Conservation (phyloP, 495 filamentous ascomycete species). For the Pseudoneurospora amorphoporcata region DNA sequence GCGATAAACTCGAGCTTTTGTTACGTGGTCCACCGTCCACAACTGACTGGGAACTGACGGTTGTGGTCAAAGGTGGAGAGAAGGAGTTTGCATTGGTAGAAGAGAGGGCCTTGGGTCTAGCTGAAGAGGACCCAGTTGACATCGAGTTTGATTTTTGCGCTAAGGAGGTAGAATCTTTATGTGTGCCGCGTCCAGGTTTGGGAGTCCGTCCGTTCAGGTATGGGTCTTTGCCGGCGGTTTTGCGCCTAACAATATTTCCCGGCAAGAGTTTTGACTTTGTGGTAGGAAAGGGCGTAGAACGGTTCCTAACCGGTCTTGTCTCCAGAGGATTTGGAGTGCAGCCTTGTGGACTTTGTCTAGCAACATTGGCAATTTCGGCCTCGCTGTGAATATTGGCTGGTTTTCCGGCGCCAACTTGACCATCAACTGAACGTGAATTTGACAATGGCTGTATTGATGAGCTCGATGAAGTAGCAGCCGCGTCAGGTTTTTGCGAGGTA, state of each 20-base stretch:
- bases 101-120: not conserved
- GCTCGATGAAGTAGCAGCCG: not conserved
- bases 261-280: not conserved
- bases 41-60: not conserved
- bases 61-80: not conserved
- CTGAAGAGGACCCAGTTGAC: not conserved
- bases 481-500: not conserved
- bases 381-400: not conserved
- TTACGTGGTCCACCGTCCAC: constrained; percentile 5
- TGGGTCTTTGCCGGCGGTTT: not conserved
- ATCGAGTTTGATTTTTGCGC: not conserved
- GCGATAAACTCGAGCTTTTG: constrained; percentile 9
- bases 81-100: not conserved
- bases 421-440: not conserved
- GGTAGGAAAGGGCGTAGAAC: not conserved
- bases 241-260: not conserved
- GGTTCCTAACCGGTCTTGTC: not conserved
- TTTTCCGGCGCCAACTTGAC: not conserved
- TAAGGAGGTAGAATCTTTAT: not conserved
- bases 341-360: not conserved
- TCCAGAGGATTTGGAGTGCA: not conserved
- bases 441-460: not conserved
- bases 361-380: not conserved
- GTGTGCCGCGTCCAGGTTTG: constrained; percentile 2
- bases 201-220: constrained; percentile 1